Conservation (phyloP, 352 stramenopile species). For the Pythium sukuiense region DNA sequence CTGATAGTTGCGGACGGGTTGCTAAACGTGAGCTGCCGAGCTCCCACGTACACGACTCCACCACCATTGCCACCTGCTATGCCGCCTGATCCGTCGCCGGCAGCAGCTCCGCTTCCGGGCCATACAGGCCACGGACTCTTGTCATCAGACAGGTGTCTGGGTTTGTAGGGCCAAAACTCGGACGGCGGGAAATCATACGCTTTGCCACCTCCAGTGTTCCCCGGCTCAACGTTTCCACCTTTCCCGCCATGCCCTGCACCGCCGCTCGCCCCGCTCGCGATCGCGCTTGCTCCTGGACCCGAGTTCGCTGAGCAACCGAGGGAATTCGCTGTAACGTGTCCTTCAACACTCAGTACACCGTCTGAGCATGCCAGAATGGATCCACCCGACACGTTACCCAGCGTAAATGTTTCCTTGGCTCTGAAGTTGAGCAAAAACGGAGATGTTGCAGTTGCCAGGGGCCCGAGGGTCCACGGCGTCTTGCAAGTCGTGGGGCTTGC, state of each 20-base stretch:
- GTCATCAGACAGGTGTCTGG: not conserved
- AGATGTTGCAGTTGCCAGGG: not conserved
- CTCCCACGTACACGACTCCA: conserved; percentile 68
- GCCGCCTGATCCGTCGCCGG: conserved; percentile 33
- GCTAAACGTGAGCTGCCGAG: conserved; percentile 47
- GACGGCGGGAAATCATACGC: conserved; percentile 24
- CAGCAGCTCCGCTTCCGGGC: conserved; percentile 29
- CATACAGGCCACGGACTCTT: conserved; percentile 25
- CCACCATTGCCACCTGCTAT: conserved; percentile 68
- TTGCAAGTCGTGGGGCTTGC: conserved; percentile 9
- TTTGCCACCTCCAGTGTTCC: conserved; percentile 30
- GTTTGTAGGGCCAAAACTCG: conserved; percentile 3
- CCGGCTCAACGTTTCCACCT: conserved; percentile 38
- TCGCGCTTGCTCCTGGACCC: conserved; percentile 26
- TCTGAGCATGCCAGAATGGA: conserved; percentile 34
- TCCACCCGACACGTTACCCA: conserved; percentile 27
- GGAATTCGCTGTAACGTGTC: conserved; percentile 20
- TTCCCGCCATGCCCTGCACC: conserved; percentile 38
- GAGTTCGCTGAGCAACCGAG: conserved; percentile 31
- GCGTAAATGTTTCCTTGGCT: conserved; percentile 18
- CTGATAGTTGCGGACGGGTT: conserved; percentile 42
- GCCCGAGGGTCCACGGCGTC: not conserved
- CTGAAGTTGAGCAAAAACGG: conserved; percentile 30
- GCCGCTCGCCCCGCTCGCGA: conserved; percentile 31
- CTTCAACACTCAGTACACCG: conserved; percentile 30